Percentiles rank a stretch among this genome's conserved stretches.
These are phyloP conservation scores for Tripidium arundinaceum DNA, from an alignment of 202 grass and related monocot species.

Conservation along the genomic window DNA sequence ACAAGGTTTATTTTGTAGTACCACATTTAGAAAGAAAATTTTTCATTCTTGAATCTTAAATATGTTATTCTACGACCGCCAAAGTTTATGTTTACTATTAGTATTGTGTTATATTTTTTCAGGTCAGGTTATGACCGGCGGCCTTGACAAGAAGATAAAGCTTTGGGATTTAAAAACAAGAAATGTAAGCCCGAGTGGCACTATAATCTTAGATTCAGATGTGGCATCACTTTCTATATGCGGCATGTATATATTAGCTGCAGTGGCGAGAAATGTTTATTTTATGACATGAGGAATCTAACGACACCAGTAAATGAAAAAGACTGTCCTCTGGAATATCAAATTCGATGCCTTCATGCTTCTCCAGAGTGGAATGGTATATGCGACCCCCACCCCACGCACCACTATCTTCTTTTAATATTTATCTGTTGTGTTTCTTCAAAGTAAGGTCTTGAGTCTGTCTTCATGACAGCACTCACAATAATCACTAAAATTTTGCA, in stretches of 20 bases:
- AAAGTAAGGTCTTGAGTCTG: background rate
- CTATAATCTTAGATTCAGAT: constrained; percentile 36
- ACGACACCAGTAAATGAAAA: constrained; percentile 40
- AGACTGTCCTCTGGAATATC: constrained; percentile 40
- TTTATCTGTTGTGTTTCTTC: constrained; percentile 5
- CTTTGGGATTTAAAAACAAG: constrained; percentile 49
- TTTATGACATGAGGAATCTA: constrained; percentile 64
- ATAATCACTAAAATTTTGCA: background rate
- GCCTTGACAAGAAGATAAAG: constrained; percentile 54
- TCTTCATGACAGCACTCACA: background rate
- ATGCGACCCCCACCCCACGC: background rate
- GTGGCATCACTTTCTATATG: constrained; percentile 59
- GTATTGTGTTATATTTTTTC: constrained; percentile 3
- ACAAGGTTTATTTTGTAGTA: background rate
- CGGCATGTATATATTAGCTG: constrained; percentile 45
- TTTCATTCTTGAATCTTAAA: constrained; percentile 28
- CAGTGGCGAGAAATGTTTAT: constrained; percentile 47
- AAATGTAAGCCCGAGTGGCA: constrained; percentile 25
- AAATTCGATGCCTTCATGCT: constrained; percentile 52
- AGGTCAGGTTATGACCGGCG: constrained; percentile 56
- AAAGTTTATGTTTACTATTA: constrained; percentile 10
- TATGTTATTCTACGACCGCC: background rate
- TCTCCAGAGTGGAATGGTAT: constrained; percentile 54
- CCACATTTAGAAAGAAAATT: background rate
- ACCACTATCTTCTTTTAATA: background rate